These are phyloP conservation scores for Myxozyma melibiosi DNA, from an alignment of 805 yeast genomes.

Conservation along the genomic window DNA sequence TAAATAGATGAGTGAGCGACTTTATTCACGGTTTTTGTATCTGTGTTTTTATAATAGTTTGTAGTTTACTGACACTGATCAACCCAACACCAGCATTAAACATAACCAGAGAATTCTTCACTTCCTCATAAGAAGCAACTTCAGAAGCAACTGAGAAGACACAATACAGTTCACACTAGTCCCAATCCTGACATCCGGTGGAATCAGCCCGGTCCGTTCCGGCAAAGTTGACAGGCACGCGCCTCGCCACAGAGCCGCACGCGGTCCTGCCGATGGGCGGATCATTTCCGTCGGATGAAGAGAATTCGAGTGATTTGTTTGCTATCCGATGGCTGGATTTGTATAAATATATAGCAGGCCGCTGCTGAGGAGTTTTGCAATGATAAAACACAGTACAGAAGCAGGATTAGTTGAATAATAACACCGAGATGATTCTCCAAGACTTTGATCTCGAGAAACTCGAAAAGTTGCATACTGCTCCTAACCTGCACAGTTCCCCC, in stretches of 20 bases:
- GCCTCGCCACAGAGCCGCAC: background rate
- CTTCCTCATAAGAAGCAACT: too few species aligned
- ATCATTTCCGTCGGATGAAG: background rate
- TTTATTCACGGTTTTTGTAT: too few species aligned
- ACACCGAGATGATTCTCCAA: background rate
- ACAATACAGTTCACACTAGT: background rate
- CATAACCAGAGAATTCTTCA: too few species aligned
- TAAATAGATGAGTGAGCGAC: too few species aligned
- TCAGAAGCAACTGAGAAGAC: background rate
- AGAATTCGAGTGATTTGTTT: too few species aligned
- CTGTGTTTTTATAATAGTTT: too few species aligned
- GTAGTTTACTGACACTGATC: too few species aligned
- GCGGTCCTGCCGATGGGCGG: too few species aligned
- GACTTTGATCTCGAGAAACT: background rate
- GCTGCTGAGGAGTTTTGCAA: background rate
- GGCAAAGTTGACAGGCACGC: background rate
- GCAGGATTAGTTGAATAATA: too few species aligned
- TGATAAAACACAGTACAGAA: background rate
- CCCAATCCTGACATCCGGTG: conserved; percentile 4
- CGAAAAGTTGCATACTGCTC: conserved; percentile 14
- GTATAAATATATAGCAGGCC: background rate
- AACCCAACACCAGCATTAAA: too few species aligned
- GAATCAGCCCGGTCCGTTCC: background rate
- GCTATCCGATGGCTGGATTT: background rate
- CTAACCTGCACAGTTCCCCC: background rate